Evolutionary conservation across 768 basidiomycete genomes (phyloP), one percentile per base, ranked within the genome.

Genomic region (Tephrocybe sp.): DNA sequence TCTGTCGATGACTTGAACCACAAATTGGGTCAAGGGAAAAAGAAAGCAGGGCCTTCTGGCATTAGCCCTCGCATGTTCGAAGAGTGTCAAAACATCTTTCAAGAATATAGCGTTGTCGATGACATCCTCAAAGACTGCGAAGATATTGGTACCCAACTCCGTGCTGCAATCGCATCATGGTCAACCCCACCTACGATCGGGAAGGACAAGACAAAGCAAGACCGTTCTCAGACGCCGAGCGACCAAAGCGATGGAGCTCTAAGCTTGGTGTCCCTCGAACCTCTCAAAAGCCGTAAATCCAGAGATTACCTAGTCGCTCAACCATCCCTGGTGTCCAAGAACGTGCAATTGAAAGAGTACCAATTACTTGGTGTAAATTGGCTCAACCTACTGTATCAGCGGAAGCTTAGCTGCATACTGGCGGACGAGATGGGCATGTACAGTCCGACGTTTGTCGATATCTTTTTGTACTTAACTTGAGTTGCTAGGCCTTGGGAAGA

Each of bases 291-390:
- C 40, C 68, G 68, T 42, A 74, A 70, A 43, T 63, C 78, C 26
- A 74, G 76, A 48, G 85, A 85, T 56, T 97, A 88, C 65, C 76
- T 98, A 57, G 73, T 80, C 39, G 68, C 71, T 32, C 94, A 97
- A 60, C 97, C 97, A 8, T 69, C 77, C 11, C 66, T 80, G 25
- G 69, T 97, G 8, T 75, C 81, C 36, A 71, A 83, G 25, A 80
- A 78, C 40, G 84, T 95, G 52, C 76, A 74, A 61, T 74, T 99
- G 62, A 99, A 99, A 74, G 95, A 96, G 59, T 99, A 99, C 67
- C 96, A 99, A 68, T 74, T 98, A 52, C 77, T 98, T 51, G 97
- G 97, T n/a, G 79, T 99, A 48, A 99, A 98, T 66, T 99, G 97
- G 97, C 74, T 99, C 57, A 85, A 92, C 68, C 70, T 98, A 18